Evolutionary conservation across 179 eudicot species (phyloP), one percentile per base, ranked within the genome.

Genomic region (Silene coronaria): DNA sequence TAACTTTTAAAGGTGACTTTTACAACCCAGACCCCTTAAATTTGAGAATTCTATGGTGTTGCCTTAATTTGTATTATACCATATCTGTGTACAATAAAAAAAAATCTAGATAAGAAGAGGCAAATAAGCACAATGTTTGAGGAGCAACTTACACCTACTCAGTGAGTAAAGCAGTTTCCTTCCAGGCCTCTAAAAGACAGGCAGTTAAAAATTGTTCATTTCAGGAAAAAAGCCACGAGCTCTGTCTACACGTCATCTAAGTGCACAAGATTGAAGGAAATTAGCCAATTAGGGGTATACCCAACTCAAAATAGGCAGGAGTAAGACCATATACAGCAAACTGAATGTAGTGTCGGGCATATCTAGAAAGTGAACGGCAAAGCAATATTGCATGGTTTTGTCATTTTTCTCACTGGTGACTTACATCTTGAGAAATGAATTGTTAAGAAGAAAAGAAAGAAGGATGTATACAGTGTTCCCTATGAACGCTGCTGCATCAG

Each of bases 401-500:
- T 36, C 51, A 34, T n/a, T 36, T 19, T 36, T 27, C 27, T 63
- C 32, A 63, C 0, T 3, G 11, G 67, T 27, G 1, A 26, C 66
- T 23, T 53, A 53, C 6, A 6, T 53, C 21, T 53, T 16, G 57
- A 11, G 27, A 42, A 69, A 45, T 22, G 12, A 24, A 24, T 0
- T 26, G 32, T 16, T 28, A 2, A 59, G 51, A 46, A 16, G 22
- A 23, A 27, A 60, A 62, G 16, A 21, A 77, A 13, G 13, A 51
- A 63, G 38, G 12, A 62, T 57, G 85, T 94, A 81, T 87, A 92
- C 98, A 36, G 94, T 90, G 80, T 94, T 94, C 51, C 98, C 98
- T 66, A 94, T 90, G 80, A 94, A 94, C 75, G 97, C 92, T 5
- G 98, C 88, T 78, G 92, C 88, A 73, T 86, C 84, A 80, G 94